These are phyloP conservation scores for Capronia americana DNA, from an alignment of 2,329 filamentous ascomycete species.

Conservation along the genomic window DNA sequence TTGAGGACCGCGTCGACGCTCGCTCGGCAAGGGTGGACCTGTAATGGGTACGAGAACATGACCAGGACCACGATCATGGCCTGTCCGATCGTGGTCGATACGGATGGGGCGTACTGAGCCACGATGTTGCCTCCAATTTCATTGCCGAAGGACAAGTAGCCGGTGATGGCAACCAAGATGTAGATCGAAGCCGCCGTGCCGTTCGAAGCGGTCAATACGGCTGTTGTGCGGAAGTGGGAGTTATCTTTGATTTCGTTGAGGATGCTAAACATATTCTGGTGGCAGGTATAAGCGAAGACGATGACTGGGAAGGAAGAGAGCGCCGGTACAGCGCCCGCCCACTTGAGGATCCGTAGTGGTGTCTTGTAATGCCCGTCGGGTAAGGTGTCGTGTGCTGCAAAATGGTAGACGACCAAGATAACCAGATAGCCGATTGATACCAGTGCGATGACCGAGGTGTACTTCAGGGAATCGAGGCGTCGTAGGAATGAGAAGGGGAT, in stretches of 20 bases:
- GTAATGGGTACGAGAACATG: slow-evolving; percentile 93
- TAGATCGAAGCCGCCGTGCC: slow-evolving; percentile 88
- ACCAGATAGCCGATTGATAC: slow-evolving; percentile 94
- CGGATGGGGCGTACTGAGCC: slow-evolving; percentile 80
- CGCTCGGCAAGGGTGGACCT: slow-evolving; percentile 95
- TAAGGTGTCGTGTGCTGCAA: slow-evolving; percentile 75
- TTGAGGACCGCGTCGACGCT: slow-evolving; percentile 91
- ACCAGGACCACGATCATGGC: slow-evolving; percentile 95
- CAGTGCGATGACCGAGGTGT: slow-evolving; percentile 89
- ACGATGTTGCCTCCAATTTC: slow-evolving; percentile 91
- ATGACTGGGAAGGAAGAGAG: slow-evolving; percentile 91
- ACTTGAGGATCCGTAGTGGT: slow-evolving; percentile 75
- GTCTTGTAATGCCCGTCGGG: slow-evolving; percentile 65
- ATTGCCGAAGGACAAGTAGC: slow-evolving; percentile 94
- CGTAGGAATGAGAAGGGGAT: slow-evolving; percentile 93
- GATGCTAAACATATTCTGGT: slow-evolving; percentile 99
- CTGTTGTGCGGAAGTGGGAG: slow-evolving; percentile 76
- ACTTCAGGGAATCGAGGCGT: slow-evolving; percentile 92
- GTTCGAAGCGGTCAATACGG: slow-evolving; percentile 82
- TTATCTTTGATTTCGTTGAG: slow-evolving; percentile 92
- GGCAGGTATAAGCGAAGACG: slow-evolving; percentile 98
- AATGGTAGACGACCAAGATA: slow-evolving; percentile 91
- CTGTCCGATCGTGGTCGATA: slow-evolving; percentile 88
- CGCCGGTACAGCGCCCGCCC: slow-evolving; percentile 78
- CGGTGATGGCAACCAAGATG: slow-evolving; percentile 88